Conservation (phyloP, 805 yeast genomes). For the Hanseniaspora lindneri region DNA sequence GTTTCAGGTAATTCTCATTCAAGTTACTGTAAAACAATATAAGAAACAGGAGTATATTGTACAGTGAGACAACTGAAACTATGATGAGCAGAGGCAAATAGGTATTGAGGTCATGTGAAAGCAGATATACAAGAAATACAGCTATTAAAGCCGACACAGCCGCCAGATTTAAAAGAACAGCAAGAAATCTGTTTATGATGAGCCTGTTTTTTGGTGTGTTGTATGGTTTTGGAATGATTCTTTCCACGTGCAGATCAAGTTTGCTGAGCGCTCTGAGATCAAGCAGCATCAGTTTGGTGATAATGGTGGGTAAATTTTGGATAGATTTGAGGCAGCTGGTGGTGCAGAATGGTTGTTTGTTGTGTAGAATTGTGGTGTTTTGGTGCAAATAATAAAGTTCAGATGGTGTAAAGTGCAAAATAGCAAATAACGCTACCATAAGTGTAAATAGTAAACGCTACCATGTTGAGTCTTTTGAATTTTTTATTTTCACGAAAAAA, state of each 20-base stretch:
- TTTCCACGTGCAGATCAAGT: neutral
- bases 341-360: neutral
- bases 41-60: neutral
- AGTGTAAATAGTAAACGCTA: too few relatives aligned
- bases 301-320: too few relatives aligned
- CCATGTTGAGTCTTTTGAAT: too few relatives aligned
- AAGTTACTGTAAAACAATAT: constrained; percentile 3
- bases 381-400: too few relatives aligned
- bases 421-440: too few relatives aligned
- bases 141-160: neutral
- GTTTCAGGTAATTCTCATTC: constrained; percentile 1
- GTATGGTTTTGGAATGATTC: neutral
- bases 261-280: constrained; percentile 1
- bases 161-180: neutral
- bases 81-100: constrained; percentile 1
- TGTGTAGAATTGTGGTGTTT: neutral
- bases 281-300: constrained; percentile 3
- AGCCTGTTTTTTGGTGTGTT: neutral
- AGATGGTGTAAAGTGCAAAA: too few relatives aligned
- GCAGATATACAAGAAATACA: neutral
- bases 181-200: neutral
- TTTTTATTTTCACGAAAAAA: too few relatives aligned
- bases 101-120: neutral
- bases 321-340: neutral
- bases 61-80: neutral